Evolutionary conservation across 2,329 filamentous ascomycete genomes (phyloP).

Genomic region (Fusarium sp.): DNA sequence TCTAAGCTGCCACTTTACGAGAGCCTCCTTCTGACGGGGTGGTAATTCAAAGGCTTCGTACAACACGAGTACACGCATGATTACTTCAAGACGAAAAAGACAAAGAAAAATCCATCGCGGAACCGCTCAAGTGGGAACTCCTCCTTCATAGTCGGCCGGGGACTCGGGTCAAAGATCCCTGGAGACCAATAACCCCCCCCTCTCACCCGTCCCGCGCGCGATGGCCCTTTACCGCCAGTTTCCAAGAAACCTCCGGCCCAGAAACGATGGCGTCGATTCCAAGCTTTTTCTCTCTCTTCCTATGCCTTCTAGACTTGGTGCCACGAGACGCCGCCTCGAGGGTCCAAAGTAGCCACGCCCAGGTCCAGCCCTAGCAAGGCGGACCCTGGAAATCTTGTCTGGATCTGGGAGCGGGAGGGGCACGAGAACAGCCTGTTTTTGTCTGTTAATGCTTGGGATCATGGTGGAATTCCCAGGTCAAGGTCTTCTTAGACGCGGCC

Average conservation of each 20-base stretch:
- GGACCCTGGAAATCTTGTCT: constrained; percentile 32
- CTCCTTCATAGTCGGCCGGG: constrained; percentile 7
- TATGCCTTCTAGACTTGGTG: constrained; percentile 15
- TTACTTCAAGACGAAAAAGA: neutral
- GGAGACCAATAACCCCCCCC: neutral
- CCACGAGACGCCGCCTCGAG: constrained; percentile 33
- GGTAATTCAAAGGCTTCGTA: neutral
- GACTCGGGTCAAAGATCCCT: constrained; percentile 9
- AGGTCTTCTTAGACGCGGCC: neutral
- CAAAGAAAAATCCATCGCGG: neutral
- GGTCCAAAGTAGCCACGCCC: constrained; percentile 2
- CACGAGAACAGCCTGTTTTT: constrained; percentile 23
- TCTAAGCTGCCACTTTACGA: neutral
- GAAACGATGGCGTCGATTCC: constrained; percentile 31
- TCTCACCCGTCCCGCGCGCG: neutral
- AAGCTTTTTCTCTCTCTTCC: constrained; percentile 21
- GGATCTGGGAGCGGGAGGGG: constrained; percentile 28
- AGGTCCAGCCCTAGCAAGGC: constrained; percentile 24
- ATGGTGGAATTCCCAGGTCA: constrained; percentile 9
- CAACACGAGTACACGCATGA: constrained; percentile 6
- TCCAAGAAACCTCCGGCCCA: constrained; percentile 10
- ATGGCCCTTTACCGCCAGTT: constrained; percentile 43
- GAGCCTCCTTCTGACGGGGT: neutral
- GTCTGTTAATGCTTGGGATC: neutral
- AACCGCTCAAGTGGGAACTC: constrained; percentile 24